A percentile compares a stretch with the other conserved stretches of the same genome.
Evolutionary conservation across 2,329 filamentous ascomycete genomes (phyloP).

Genomic region (Metarhizium robertsii): DNA sequence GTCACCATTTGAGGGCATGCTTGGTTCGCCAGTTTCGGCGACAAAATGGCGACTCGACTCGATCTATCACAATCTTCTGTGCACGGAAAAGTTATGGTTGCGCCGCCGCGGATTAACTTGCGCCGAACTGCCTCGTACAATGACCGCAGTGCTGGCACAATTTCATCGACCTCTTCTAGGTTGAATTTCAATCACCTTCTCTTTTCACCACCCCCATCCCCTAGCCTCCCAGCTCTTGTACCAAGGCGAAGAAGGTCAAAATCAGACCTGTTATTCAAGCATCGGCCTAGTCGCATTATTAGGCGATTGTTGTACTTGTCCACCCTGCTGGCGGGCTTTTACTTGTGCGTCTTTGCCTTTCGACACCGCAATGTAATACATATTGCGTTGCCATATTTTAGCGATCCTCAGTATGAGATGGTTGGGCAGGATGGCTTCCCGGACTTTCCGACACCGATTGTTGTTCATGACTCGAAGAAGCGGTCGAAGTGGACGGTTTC

Average conservation of each 20-base stretch:
- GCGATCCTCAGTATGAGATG: conserved; percentile 51
- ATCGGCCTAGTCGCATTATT: conserved; percentile 48
- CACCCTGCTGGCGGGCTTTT: conserved; percentile 41
- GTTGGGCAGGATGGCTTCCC: conserved; percentile 57
- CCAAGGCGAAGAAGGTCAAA: conserved; percentile 56
- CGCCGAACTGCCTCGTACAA: conserved; percentile 49
- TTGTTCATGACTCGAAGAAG: conserved; percentile 56
- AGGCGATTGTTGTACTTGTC: conserved; percentile 45
- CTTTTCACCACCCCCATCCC: conserved; percentile 60
- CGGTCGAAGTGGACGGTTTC: conserved; percentile 71
- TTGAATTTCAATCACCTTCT: conserved; percentile 60
- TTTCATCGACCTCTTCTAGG: conserved; percentile 52
- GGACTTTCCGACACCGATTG: conserved; percentile 61
- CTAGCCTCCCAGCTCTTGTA: conserved; percentile 58
- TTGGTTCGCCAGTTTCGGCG: background rate
- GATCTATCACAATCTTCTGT: conserved; percentile 33
- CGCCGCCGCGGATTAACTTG: conserved; percentile 48
- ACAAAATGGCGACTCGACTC: conserved; percentile 36
- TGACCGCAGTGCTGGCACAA: conserved; percentile 30
- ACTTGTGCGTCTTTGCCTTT: conserved; percentile 28
- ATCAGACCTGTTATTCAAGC: conserved; percentile 27
- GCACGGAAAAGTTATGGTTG: conserved; percentile 41
- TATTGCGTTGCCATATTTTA: conserved; percentile 33
- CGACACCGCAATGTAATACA: conserved; percentile 18
- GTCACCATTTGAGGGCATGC: background rate